phyloP scores from a whole-genome alignment of 306 rosid genomes.

The Argentina anserina region DNA sequence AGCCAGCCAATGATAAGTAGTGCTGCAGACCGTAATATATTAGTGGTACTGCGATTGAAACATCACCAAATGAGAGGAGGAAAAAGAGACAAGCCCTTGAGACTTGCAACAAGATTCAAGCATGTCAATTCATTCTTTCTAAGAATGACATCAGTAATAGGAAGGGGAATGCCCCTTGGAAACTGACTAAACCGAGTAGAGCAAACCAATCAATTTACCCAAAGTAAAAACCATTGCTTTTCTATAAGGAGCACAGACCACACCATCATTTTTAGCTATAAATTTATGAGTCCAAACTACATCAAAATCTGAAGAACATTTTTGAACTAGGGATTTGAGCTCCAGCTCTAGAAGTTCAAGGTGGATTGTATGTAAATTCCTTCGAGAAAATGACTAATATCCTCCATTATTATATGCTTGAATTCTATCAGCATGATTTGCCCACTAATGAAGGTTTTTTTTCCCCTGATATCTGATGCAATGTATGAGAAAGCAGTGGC shows the following conservation, averaged over 20 bases:
- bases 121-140: not conserved
- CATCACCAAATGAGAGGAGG: conserved; percentile 22
- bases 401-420: not conserved
- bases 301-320: not conserved
- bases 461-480: not conserved
- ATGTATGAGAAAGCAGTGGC: not conserved
- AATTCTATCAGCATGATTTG: not conserved
- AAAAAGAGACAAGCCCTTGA: conserved; percentile 1
- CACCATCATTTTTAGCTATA: not conserved
- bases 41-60: conserved; percentile 55
- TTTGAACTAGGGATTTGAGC: not conserved
- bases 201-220: not conserved
- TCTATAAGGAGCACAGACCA: not conserved
- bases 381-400: not conserved
- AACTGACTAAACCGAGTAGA: not conserved
- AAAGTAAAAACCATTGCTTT: not conserved
- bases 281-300: not conserved
- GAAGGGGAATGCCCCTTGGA: not conserved
- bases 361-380: not conserved
- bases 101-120: conserved; percentile 23
- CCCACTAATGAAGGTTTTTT: too few species aligned
- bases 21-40: conserved; percentile 85
- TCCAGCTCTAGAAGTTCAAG: not conserved
- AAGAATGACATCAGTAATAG: not conserved
- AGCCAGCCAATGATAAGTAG: conserved; percentile 84